Percentiles rank a stretch among this genome's conserved stretches.
phyloP scores from a whole-genome alignment of 176 grass and related monocot species.

The Oryza punctata region DNA sequence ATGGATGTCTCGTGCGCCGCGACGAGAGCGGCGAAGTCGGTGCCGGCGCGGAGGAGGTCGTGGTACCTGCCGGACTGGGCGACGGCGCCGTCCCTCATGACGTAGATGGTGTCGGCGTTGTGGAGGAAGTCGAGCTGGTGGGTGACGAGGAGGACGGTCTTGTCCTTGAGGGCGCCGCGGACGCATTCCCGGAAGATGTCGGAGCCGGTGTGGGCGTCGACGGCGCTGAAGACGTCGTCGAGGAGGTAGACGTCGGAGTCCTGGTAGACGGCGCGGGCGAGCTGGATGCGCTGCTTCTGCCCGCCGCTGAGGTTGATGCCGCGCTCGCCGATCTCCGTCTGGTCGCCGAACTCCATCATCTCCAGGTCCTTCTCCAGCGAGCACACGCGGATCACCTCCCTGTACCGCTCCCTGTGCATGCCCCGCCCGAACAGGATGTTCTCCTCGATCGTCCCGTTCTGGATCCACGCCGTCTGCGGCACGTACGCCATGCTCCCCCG shows the following conservation, averaged over 20 bases:
- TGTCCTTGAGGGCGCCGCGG: slow-evolving; percentile 74
- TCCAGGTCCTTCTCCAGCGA: slow-evolving; percentile 94
- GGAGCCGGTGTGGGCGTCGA: slow-evolving; percentile 83
- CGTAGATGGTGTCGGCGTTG: slow-evolving; percentile 89
- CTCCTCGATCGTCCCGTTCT: slow-evolving; percentile 93
- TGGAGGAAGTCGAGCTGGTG: slow-evolving; percentile 99
- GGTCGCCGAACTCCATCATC: slow-evolving; percentile 99
- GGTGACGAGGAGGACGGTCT: slow-evolving; percentile 88
- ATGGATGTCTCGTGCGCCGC: slow-evolving; percentile 93
- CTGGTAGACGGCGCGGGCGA: slow-evolving; percentile 92
- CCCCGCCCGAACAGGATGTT: slow-evolving; percentile 91
- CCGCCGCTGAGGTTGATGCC: slow-evolving; percentile 98
- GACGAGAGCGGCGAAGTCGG: slow-evolving; percentile 77
- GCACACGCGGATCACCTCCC: slow-evolving; percentile 78
- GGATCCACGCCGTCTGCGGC: slow-evolving; percentile 92
- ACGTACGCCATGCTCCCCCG: slow-evolving; percentile 87
- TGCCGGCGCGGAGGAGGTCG: slow-evolving; percentile 56
- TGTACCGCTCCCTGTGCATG: slow-evolving; percentile 75
- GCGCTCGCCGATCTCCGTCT: slow-evolving; percentile 97
- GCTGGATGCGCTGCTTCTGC: slow-evolving; percentile 96
- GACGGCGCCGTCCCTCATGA: slow-evolving; percentile 85
- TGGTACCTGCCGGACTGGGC: slow-evolving; percentile 80
- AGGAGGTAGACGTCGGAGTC: slow-evolving; percentile 90
- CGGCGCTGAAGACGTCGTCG: slow-evolving; percentile 95
- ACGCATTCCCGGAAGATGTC: slow-evolving; percentile 98